phyloP scores from a whole-genome alignment of 139 green algal species.

The Chlorella sorokiniana region DNA sequence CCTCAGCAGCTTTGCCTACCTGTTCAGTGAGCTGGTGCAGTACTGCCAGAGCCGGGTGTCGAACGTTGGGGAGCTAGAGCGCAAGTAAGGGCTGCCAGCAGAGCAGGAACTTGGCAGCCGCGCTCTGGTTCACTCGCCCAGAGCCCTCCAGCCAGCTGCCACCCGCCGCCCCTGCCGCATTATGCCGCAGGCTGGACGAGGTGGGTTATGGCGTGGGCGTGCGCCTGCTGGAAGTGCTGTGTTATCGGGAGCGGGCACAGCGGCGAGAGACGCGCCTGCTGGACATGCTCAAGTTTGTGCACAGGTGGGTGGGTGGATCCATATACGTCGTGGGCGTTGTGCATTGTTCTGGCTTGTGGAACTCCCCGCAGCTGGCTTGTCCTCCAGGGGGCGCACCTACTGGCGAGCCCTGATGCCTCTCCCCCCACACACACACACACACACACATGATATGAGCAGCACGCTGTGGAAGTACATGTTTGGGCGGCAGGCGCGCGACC shows the following conservation, averaged over 20 bases:
- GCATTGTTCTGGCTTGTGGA: too few relatives aligned
- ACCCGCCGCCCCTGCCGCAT: not conserved
- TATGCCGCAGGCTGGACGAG: constrained; percentile 75
- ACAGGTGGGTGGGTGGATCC: constrained; percentile 44
- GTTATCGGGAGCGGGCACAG: constrained; percentile 75
- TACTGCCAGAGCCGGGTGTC: constrained; percentile 87
- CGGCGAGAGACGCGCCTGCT: constrained; percentile 78
- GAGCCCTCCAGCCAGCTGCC: not conserved
- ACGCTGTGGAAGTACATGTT: constrained; percentile 94
- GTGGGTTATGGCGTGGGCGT: constrained; percentile 84
- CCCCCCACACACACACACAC: not conserved
- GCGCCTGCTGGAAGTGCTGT: constrained; percentile 88
- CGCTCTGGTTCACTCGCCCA: too few relatives aligned
- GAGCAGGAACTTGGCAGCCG: not conserved
- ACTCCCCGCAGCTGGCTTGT: too few relatives aligned
- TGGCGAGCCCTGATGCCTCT: not conserved
- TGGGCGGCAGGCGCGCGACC: constrained; percentile 89
- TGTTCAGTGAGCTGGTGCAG: constrained; percentile 96
- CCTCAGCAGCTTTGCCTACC: constrained; percentile 90
- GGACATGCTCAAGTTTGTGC: constrained; percentile 92
- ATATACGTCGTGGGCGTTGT: not conserved
- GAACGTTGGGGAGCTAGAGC: constrained; percentile 91
- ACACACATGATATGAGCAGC: constrained; percentile 20
- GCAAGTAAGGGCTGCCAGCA: constrained; percentile 59
- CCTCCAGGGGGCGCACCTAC: too few relatives aligned